Evolutionary conservation across 2,329 filamentous ascomycete species (phyloP).

Genomic region (Pseudopithomyces maydicus): DNA sequence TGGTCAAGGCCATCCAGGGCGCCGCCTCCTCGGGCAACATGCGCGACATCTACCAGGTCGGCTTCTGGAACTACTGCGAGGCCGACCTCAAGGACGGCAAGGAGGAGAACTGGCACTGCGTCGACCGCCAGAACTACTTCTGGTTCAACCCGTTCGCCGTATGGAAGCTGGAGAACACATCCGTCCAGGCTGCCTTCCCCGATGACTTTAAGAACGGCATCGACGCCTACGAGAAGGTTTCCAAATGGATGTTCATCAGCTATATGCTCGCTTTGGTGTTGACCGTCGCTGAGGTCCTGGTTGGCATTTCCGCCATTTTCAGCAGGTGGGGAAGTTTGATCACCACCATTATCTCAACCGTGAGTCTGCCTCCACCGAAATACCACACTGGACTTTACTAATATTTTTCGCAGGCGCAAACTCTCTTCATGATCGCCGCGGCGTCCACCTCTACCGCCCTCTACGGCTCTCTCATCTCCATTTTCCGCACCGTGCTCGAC

Average conservation of each 20-base stretch:
- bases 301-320: slow-evolving; percentile 84
- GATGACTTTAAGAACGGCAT: slow-evolving; percentile 69
- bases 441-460: slow-evolving; percentile 77
- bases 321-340: slow-evolving; percentile 80
- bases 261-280: slow-evolving; percentile 75
- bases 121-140: slow-evolving; percentile 74
- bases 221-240: slow-evolving; percentile 72
- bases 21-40: slow-evolving; percentile 50
- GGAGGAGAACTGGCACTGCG: slow-evolving; percentile 66
- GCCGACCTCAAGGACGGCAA: slow-evolving; percentile 59
- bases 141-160: slow-evolving; percentile 73
- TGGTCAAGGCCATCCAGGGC: slow-evolving; percentile 47
- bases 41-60: slow-evolving; percentile 78
- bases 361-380: slow-evolving; percentile 53
- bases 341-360: slow-evolving; percentile 75
- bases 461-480: slow-evolving; percentile 70
- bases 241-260: slow-evolving; percentile 81
- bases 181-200: slow-evolving; percentile 62
- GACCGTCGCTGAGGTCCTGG: slow-evolving; percentile 72
- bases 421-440: slow-evolving; percentile 65
- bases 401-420: slow-evolving; percentile 49
- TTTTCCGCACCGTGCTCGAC: slow-evolving; percentile 69
- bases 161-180: slow-evolving; percentile 64
- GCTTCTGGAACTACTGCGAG: slow-evolving; percentile 86
- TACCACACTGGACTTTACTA: slow-evolving; percentile 37